phyloP scores from a whole-genome alignment of 495 filamentous ascomycete species.

The Glonium stellatum region DNA sequence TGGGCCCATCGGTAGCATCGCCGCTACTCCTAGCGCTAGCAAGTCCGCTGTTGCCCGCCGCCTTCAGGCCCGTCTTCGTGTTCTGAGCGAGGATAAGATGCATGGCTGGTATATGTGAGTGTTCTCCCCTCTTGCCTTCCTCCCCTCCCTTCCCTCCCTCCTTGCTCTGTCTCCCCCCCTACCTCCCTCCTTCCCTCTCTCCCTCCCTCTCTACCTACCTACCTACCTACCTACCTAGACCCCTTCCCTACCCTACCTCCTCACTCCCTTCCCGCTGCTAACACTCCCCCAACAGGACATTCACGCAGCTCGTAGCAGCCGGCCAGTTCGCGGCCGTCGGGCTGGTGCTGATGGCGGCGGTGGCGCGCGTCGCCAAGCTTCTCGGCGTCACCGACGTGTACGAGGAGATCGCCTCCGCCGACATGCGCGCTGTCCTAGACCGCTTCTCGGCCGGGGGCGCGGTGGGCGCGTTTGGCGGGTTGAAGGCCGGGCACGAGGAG shows the following conservation, averaged over 20 bases:
- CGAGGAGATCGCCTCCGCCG: constrained; percentile 20
- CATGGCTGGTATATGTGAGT: constrained; percentile 28
- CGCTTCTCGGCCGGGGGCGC: constrained; percentile 7
- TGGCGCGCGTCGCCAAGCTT: constrained; percentile 16
- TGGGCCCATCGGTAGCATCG: background rate
- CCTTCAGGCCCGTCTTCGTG: constrained; percentile 11
- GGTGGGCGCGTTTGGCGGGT: constrained; percentile 9
- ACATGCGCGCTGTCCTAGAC: constrained; percentile 17
- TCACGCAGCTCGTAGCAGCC: constrained; percentile 23
- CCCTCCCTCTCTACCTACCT: too few species aligned
- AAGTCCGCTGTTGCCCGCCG: background rate
- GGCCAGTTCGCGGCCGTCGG: constrained; percentile 24
- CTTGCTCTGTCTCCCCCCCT: too few species aligned
- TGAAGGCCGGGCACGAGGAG: constrained; percentile 13
- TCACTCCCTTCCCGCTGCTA: too few species aligned
- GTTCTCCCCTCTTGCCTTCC: too few species aligned
- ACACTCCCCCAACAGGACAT: constrained; percentile 14
- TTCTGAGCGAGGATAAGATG: constrained; percentile 18
- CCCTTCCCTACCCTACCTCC: too few species aligned
- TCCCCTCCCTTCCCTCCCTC: too few species aligned
- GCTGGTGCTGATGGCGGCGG: constrained; percentile 23
- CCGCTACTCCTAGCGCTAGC: background rate
- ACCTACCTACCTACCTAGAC: too few species aligned
- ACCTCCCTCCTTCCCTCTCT: too few species aligned
- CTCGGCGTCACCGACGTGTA: constrained; percentile 22